Evolutionary conservation across 2,329 filamentous ascomycete species (phyloP).

Genomic region (Coniochaeta hoffmannii): DNA sequence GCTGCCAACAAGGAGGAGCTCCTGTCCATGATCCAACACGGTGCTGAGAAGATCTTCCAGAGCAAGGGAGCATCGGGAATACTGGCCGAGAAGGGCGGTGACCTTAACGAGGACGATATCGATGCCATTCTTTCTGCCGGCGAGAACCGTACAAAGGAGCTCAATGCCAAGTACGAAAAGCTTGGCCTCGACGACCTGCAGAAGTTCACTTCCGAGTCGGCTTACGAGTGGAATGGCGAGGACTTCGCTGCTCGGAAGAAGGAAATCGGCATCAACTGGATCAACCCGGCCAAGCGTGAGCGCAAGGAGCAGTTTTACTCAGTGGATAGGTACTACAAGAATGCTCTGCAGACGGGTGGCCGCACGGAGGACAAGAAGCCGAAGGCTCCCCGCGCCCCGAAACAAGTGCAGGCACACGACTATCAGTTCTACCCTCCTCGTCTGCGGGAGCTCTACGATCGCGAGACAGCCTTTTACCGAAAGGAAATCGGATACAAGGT

Average conservation of each 20-base stretch:
- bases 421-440: conserved; percentile 92
- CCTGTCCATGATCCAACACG: conserved; percentile 96
- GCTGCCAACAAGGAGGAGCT: conserved; percentile 95
- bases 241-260: conserved; percentile 90
- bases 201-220: conserved; percentile 94
- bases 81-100: conserved; percentile 50
- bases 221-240: conserved; percentile 98
- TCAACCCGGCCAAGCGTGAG: conserved; percentile 96
- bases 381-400: conserved; percentile 90
- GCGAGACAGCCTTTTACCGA: conserved; percentile 90
- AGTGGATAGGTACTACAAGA: conserved; percentile 97
- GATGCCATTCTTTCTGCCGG: conserved; percentile 81
- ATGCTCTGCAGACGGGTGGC: conserved; percentile 73
- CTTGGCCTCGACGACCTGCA: conserved; percentile 94
- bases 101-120: conserved; percentile 81
- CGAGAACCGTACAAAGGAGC: conserved; percentile 78
- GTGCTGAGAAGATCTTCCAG: conserved; percentile 89
- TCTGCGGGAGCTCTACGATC: conserved; percentile 84
- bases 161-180: conserved; percentile 93
- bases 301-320: conserved; percentile 97
- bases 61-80: conserved; percentile 58
- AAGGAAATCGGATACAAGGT: conserved; percentile 97
- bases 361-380: conserved; percentile 79
- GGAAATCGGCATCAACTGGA: conserved; percentile 90
- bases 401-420: conserved; percentile 86